phyloP scores from a whole-genome alignment of 2,329 filamentous ascomycete genomes.

The Stagonosporopsis rhizophila region DNA sequence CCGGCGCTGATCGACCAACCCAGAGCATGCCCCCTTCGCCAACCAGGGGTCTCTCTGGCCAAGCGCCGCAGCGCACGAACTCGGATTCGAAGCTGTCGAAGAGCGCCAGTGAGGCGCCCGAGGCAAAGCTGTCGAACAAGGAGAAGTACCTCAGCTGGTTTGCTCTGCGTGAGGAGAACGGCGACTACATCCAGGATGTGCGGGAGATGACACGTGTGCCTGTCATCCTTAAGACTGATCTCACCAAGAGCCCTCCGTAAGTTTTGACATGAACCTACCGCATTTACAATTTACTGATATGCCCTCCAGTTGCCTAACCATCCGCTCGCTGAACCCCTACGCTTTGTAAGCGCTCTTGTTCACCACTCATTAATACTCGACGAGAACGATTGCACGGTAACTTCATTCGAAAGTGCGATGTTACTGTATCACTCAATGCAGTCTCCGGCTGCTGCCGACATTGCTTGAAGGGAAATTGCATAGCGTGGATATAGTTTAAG shows the following conservation, averaged over 20 bases:
- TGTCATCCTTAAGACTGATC: constrained; percentile 97
- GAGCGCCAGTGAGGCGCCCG: constrained; percentile 70
- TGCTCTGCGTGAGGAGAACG: constrained; percentile 86
- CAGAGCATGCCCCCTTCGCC: constrained; percentile 96
- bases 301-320: constrained; percentile 74
- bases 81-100: constrained; percentile 92
- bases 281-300: constrained; percentile 22
- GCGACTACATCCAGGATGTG: constrained; percentile 97
- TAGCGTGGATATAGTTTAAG: constrained; percentile 40
- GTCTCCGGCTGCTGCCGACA: constrained; percentile 23
- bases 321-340: constrained; percentile 81
- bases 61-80: constrained; percentile 81
- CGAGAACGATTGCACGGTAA: not conserved
- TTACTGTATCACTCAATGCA: constrained; percentile 1
- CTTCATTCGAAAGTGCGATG: constrained; percentile 4
- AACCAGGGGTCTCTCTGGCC: constrained; percentile 73
- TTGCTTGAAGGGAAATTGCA: constrained; percentile 45
- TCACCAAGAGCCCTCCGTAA: constrained; percentile 99
- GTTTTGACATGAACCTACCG: constrained; percentile 53
- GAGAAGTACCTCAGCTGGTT: constrained; percentile 95
- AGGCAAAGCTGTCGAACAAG: constrained; percentile 86
- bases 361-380: constrained; percentile 4
- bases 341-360: constrained; percentile 56
- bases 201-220: constrained; percentile 97
- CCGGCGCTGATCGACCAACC: constrained; percentile 76